These are phyloP conservation scores for Thalassiosira pacifica DNA, from an alignment of 352 stramenopile species.

Conservation along the genomic window DNA sequence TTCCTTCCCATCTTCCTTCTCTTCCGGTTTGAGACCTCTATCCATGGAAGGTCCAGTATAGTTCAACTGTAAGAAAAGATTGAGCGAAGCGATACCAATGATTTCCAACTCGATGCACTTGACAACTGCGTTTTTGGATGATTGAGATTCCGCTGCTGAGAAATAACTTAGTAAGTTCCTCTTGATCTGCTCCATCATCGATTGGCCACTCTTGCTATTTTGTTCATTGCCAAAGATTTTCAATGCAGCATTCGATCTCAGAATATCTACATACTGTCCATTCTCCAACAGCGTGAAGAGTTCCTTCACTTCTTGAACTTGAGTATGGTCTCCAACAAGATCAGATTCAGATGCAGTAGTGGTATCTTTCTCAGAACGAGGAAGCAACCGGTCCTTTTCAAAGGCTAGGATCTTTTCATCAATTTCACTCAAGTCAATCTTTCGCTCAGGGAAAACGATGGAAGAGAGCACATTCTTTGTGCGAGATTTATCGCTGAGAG, in stretches of 20 bases:
- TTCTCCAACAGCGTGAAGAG: constrained; percentile 51
- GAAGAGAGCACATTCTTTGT: constrained; percentile 7
- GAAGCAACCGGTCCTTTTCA: constrained; percentile 46
- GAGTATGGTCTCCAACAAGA: background rate
- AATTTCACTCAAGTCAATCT: constrained; percentile 19
- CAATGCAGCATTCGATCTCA: constrained; percentile 56
- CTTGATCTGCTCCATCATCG: constrained; percentile 46
- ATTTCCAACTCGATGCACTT: constrained; percentile 74
- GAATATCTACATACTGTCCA: constrained; percentile 67
- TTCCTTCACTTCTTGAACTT: constrained; percentile 22
- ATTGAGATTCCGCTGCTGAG: background rate
- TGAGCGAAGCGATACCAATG: constrained; percentile 77
- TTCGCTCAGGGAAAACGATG: constrained; percentile 13
- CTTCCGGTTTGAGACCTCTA: constrained; percentile 54
- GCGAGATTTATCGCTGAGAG: background rate
- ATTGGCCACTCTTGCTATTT: constrained; percentile 2
- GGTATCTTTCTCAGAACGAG: background rate
- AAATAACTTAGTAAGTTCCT: constrained; percentile 33
- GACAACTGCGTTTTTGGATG: constrained; percentile 16
- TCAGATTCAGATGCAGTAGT: background rate
- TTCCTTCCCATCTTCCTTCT: constrained; percentile 25
- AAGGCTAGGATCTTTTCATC: constrained; percentile 31
- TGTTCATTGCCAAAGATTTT: constrained; percentile 48
- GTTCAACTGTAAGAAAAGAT: constrained; percentile 86
- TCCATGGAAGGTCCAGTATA: constrained; percentile 82